These are phyloP conservation scores for Eucalyptus cloeziana DNA, from an alignment of 345 rosid species.

Conservation along the genomic window DNA sequence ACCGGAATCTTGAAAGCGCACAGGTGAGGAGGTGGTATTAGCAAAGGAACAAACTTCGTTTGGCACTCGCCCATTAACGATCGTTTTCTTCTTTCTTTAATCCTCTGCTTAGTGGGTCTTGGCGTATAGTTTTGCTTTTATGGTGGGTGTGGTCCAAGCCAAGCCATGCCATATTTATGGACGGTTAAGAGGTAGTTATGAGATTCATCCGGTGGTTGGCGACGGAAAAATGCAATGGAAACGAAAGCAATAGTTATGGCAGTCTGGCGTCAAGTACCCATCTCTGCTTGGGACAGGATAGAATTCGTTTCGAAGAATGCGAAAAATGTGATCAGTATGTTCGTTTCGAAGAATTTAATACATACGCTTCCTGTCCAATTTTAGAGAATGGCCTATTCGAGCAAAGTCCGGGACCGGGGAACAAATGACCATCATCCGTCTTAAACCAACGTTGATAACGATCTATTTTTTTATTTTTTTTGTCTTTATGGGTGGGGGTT, in stretches of 20 bases:
- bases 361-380: background rate
- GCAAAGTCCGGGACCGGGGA: background rate
- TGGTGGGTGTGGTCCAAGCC: background rate
- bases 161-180: background rate
- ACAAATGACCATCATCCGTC: background rate
- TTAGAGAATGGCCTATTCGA: background rate
- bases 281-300: background rate
- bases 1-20: background rate
- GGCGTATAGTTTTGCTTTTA: background rate
- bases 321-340: background rate
- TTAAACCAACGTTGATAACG: background rate
- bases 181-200: background rate
- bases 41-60: background rate
- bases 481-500: background rate
- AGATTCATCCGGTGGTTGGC: background rate
- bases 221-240: background rate
- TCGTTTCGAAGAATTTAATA: background rate
- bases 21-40: background rate
- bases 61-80: background rate
- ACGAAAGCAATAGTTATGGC: background rate
- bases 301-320: background rate
- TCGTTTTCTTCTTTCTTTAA: background rate
- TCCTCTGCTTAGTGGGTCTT: background rate
- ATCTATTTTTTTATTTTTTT: background rate
- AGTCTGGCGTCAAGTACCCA: background rate